Base-by-base conservation (phyloP, 2,329 filamentous ascomycete species). In the Teratosphaeria pseudoeucalypti region DNA sequence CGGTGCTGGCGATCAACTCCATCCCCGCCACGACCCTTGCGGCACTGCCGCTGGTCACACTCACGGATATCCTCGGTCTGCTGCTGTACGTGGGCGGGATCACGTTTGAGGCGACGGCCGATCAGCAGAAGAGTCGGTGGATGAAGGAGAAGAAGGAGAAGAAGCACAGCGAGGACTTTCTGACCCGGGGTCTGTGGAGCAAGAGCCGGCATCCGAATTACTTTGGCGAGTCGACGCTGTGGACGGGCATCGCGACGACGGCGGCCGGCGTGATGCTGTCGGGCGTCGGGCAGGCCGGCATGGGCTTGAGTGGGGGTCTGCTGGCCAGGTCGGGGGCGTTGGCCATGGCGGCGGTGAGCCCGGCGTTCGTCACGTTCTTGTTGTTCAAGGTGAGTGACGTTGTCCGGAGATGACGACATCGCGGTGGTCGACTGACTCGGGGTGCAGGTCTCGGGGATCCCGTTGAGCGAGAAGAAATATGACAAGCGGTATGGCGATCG, bases 151-250 rank as follows among this genome's bases (percentile, higher is more conserved):
- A 84, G 76, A 81, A 81, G 66, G 76, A 78, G 54, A 88, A 88
- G 78, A 77, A 81, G 66, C 86, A 89, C 62, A 80, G 81, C 27
- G 85, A 89, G 71, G 79, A 83, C 54, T 89, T 88, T 66, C 69
- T 89, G 62, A 86, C 84, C 0, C 71, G 75, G 1, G 86, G 86
- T 0, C 67, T 89, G 39, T 89, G 85, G 82, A 75, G 77, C 6
- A 79, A 80, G 68, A 82, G 78, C 55, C 74, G 84, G 61, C 84
- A 87, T 71, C 86, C 86, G 0, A 87, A 89, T 67, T 89, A 89
- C 74, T 87, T 89, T 69, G 86, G 86, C n/a, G 86, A 89, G 71
- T 79, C 78, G 32, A 85, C 83, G 11, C 75, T 89, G 34, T 89
- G 85, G 86, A 84, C 81, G 0, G 86, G 86, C 1, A 81, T 89